A percentile compares a stretch with the other conserved stretches of the same genome.
Conservation (phyloP, 768 basidiomycete genomes). For the Boletus bicolor region DNA sequence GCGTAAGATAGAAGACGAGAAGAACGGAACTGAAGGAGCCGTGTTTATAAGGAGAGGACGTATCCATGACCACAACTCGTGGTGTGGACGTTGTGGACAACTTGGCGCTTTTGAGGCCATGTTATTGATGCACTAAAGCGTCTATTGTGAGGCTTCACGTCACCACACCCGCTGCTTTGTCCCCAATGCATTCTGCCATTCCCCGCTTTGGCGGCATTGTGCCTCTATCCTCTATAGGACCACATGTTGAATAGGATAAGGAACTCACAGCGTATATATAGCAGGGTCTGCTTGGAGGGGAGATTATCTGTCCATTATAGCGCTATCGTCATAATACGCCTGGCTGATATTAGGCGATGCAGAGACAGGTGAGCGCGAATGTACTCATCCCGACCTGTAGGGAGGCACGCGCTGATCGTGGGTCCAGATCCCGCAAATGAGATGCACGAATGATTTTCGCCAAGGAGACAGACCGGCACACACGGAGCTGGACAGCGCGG, state of each 20-base stretch:
- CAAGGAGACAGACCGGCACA: slow-evolving; percentile 1
- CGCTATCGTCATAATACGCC: slow-evolving; percentile 21
- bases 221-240: slow-evolving; percentile 1
- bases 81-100: slow-evolving; percentile 23
- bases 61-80: slow-evolving; percentile 26
- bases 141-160: slow-evolving; percentile 15
- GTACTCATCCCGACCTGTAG: slow-evolving; percentile 13
- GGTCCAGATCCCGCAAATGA: slow-evolving; percentile 16
- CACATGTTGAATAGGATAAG: slow-evolving; percentile 1
- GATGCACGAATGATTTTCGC: slow-evolving; percentile 13
- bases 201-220: slow-evolving; percentile 20
- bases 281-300: neutral
- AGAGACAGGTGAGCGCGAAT: slow-evolving; percentile 15
- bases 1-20: slow-evolving; percentile 27
- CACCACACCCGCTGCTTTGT: slow-evolving; percentile 19
- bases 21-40: slow-evolving; percentile 26
- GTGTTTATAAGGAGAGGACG: slow-evolving; percentile 20
- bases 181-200: slow-evolving; percentile 5
- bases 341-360: slow-evolving; percentile 25
- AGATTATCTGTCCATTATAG: slow-evolving; percentile 13
- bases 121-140: slow-evolving; percentile 20
- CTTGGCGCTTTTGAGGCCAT: slow-evolving; percentile 20
- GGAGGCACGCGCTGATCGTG: slow-evolving; percentile 26
- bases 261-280: slow-evolving; percentile 16
- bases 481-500: slow-evolving; percentile 3